Conservation (phyloP, 140 eudicot genomes). For the Erigeron philadelphicus region DNA sequence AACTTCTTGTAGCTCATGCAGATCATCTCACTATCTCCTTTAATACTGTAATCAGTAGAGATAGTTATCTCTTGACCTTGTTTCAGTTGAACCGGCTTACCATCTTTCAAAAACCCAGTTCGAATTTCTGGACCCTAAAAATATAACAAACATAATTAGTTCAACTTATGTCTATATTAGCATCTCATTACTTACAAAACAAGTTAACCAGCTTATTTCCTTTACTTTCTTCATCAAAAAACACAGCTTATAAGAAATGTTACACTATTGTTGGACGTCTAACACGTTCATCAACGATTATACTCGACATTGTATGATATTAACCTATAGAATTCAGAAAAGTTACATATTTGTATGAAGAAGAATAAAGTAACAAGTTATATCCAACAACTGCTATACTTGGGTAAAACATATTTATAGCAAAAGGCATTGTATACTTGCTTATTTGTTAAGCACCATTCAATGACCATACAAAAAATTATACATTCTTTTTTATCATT, state of each 20-base stretch:
- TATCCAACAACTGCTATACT: too few species aligned
- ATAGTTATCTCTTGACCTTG: conserved; percentile 47
- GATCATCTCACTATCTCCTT: conserved; percentile 44
- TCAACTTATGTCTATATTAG: not conserved
- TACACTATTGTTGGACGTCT: not conserved
- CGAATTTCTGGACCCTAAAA: conserved; percentile 61
- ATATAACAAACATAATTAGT: conserved; percentile 13
- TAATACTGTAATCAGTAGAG: conserved; percentile 34
- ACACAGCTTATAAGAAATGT: too few species aligned
- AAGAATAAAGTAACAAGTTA: too few species aligned
- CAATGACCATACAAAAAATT: not conserved
- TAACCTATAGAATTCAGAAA: too few species aligned
- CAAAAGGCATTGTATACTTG: too few species aligned
- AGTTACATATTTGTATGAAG: too few species aligned
- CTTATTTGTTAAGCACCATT: conserved; percentile 6
- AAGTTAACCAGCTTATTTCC: too few species aligned
- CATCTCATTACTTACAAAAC: not conserved
- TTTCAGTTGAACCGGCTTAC: conserved; percentile 43
- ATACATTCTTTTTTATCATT: not conserved
- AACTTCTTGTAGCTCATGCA: conserved; percentile 65
- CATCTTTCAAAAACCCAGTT: conserved; percentile 57
- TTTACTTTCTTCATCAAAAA: too few species aligned
- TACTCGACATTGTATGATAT: too few species aligned
- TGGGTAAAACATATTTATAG: too few species aligned
- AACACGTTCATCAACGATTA: not conserved